phyloP scores from a whole-genome alignment of 805 yeast genomes.

The Lipomyces yamadae region DNA sequence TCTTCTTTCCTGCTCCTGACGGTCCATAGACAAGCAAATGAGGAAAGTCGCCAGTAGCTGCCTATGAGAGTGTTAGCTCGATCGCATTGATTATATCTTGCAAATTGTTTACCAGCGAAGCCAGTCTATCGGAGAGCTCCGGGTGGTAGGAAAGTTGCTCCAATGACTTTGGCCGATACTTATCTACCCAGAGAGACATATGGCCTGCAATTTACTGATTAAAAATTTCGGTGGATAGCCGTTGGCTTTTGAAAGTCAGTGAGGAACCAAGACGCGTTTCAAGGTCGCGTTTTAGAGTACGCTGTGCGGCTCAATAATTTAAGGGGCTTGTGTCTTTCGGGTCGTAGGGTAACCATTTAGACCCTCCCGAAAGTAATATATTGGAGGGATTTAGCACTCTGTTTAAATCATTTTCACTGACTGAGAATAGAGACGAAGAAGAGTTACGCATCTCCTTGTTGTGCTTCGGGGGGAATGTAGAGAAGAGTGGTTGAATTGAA shows the following conservation, averaged over 20 bases:
- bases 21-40: constrained; percentile 94
- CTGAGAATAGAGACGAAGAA: background rate
- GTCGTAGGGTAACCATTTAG: too few species aligned
- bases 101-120: constrained; percentile 55
- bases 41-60: constrained; percentile 84
- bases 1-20: constrained; percentile 95
- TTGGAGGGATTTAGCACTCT: background rate
- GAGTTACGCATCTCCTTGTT: background rate
- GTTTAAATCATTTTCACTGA: background rate
- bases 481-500: background rate
- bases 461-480: too few species aligned
- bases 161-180: constrained; percentile 77
- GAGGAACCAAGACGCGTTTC: background rate
- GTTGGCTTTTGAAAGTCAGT: background rate
- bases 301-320: background rate
- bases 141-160: constrained; percentile 69
- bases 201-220: background rate
- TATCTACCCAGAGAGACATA: constrained; percentile 98
- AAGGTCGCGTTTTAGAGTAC: background rate
- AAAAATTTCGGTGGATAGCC: background rate
- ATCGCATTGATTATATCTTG: background rate
- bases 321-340: background rate
- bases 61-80: constrained; percentile 36
- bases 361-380: too few species aligned
- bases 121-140: constrained; percentile 64